Percentiles rank a stretch among this genome's conserved stretches.
These are phyloP conservation scores for Silene vulgaris DNA, from an alignment of 179 eudicot genomes.

Conservation along the genomic window DNA sequence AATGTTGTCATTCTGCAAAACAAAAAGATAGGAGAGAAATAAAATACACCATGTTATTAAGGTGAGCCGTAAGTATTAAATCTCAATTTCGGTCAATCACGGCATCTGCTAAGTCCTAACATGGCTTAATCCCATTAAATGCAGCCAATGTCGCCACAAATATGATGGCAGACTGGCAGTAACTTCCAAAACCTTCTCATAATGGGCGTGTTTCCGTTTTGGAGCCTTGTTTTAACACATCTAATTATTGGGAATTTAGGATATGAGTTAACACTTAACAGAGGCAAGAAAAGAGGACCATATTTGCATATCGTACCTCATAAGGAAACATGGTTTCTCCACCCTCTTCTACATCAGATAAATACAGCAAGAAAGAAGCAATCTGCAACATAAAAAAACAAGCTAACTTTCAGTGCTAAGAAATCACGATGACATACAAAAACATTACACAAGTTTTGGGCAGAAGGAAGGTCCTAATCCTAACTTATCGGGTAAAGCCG, in stretches of 20 bases:
- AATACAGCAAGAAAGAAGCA: slow-evolving; percentile 80
- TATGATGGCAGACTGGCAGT: not conserved
- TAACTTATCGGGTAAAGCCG: not conserved
- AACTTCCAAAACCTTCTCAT: too few relatives aligned
- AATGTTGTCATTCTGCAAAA: slow-evolving; percentile 55
- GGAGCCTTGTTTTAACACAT: not conserved
- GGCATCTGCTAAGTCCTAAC: not conserved
- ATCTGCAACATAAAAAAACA: slow-evolving; percentile 37
- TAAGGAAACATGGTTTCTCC: slow-evolving; percentile 94
- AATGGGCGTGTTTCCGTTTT: too few relatives aligned
- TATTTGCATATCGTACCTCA: slow-evolving; percentile 44
- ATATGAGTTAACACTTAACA: not conserved
- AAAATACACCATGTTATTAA: not conserved
- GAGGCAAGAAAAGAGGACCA: not conserved
- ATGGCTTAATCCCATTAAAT: not conserved
- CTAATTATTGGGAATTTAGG: not conserved
- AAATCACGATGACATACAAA: slow-evolving; percentile 2
- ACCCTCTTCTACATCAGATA: slow-evolving; percentile 89
- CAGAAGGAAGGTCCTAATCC: not conserved
- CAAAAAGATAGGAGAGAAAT: not conserved
- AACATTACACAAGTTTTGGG: not conserved
- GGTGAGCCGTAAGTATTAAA: not conserved
- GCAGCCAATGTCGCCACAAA: not conserved
- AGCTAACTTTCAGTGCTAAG: slow-evolving; percentile 4
- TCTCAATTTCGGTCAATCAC: not conserved